Base-by-base conservation (phyloP, 306 rosid genomes). In the Medicago ruthenica region DNA sequence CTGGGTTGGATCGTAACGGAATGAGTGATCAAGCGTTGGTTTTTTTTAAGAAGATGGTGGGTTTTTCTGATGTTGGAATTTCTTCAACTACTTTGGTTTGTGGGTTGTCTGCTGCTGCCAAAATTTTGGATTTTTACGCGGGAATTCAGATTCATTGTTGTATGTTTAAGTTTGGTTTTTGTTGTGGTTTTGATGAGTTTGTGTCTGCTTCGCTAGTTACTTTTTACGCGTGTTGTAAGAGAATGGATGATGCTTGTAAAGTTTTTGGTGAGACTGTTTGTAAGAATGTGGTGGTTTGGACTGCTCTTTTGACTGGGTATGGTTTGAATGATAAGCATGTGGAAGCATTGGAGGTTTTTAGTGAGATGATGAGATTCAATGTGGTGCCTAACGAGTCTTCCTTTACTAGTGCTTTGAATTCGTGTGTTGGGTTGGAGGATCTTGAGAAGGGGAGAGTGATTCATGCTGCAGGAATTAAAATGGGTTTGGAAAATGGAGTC, bases 201-300 rank as follows among this genome's bases (percentile, higher is more conserved):
- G 62, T 87, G 27, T 84, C 88, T 37, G 86, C 94, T 75, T 91
- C 98, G 0, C 93, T 93, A 57, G 83, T 89, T 58, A 89, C 96
- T 11, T 89, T 89, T 71, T 93, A 89, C 70, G 85, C 88, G 0
- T 73, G 86, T 77, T 93, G 97, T 83, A 87, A 76, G 58, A 88
- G 73, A 70, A 86, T 86, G 70, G 86, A 82, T 71, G 53, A 63
- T 71, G 87, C 90, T 5, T 42, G 44, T 21, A 65, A 39, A 68
- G 76, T 86, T 79, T 93, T 93, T 61, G 5, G 50, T 7, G 91
- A 87, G 81, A 71, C 31, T 15, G 16, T 70, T 80, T 63, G 59
- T 54, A 87, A 82, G 71, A 91, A 88, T 84, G 93, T 93, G 59
- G 97, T 87, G 22, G 93, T 84, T 2, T 93, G 98, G 96, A 89